phyloP scores from a whole-genome alignment of 768 basidiomycete species.

The Lentinus tigrinus region DNA sequence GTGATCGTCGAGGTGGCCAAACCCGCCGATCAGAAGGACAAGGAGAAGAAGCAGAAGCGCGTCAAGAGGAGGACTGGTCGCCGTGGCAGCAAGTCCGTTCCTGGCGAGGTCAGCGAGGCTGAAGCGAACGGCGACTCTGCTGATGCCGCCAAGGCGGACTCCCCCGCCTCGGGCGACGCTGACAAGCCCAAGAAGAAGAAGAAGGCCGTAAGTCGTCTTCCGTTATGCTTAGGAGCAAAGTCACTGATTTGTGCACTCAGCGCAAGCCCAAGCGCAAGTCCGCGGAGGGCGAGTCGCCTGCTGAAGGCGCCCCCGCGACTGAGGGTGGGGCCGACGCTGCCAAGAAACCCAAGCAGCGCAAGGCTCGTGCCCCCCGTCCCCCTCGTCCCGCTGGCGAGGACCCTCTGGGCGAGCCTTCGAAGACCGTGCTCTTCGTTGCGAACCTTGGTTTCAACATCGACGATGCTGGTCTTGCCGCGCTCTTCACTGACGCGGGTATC shows the following conservation, averaged over 20 bases:
- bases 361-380: constrained; percentile 54
- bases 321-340: constrained; percentile 35
- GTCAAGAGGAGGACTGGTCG: constrained; percentile 78
- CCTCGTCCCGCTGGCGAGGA: constrained; percentile 78
- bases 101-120: constrained; percentile 87
- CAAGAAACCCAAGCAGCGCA: constrained; percentile 54
- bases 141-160: constrained; percentile 44
- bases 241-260: constrained; percentile 34
- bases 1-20: constrained; percentile 94
- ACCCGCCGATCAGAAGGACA: constrained; percentile 84
- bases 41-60: constrained; percentile 76
- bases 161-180: constrained; percentile 51
- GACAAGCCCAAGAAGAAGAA: constrained; percentile 81
- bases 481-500: constrained; percentile 89
- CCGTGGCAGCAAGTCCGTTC: constrained; percentile 83
- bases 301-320: constrained; percentile 29
- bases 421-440: constrained; percentile 91
- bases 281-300: constrained; percentile 33
- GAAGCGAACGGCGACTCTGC: constrained; percentile 79
- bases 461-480: constrained; percentile 71
- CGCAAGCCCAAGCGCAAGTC: constrained; percentile 45
- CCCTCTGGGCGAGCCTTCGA: constrained; percentile 84
- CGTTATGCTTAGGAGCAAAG: background rate
- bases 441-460: constrained; percentile 96
- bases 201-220: constrained; percentile 55